Base-by-base conservation (phyloP, 331 rosid species). In the Rhamnella rubrinervis region DNA sequence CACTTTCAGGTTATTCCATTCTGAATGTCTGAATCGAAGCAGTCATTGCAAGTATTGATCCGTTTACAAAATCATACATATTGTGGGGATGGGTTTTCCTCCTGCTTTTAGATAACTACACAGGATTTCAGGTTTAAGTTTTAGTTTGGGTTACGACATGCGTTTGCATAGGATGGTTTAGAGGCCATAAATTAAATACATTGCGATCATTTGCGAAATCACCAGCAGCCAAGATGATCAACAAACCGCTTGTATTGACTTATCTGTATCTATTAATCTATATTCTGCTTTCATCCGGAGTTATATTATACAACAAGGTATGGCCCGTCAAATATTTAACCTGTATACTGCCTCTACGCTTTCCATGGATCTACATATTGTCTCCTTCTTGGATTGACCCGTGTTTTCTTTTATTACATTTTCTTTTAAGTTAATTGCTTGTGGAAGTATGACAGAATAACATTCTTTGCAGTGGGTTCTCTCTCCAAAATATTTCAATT, bases 301-400 rank as follows among this genome's bases (percentile, higher is more conserved):
- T 95, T 76, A 95, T 95, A 61, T 77, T 95, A 83, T 95, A 91
- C 83, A 95, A 95, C 87, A 95, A 90, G 96, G 86, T 88, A 20
- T n/a, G 25, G 55, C 18, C 61, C 23, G 18, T 51, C 49, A 1
- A 1, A 21, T 16, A 3, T 16, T 14, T 38, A 3, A 9, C 51
- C 65, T 75, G n/a, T 23, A 21, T 49, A 38, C 65, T 38, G 26
- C 39, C 58, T 6, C 46, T 18, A 41, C n/a, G 64, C 12, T 58
- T 21, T 15, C 25, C 18, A 58, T 13, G 17, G 46, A 9, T 14
- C 64, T 67, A 38, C 66, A 65, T 61, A 21, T 59, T 59, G 5
- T 39, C 31, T 28, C 18, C 66, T 19, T 21, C 49, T 49, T 37
- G 38, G 35, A n/a, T 17, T 63, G 2, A 20, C 40, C 67, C 9